Evolutionary conservation across 192 early-diverging fungal species (phyloP).

Genomic region (Mycoemilia scoparia): DNA sequence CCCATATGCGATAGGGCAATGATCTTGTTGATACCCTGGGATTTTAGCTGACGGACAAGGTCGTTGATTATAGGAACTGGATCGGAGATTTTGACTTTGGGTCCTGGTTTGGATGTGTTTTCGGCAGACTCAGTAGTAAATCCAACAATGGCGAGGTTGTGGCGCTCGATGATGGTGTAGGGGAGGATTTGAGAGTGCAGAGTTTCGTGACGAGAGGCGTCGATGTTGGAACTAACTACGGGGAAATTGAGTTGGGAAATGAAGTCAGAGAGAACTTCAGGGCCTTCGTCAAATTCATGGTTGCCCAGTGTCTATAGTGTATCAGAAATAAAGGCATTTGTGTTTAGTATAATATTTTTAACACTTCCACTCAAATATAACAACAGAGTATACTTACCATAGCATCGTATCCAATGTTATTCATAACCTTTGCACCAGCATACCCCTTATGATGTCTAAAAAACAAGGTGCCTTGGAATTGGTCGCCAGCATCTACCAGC

Average conservation of each 20-base stretch:
- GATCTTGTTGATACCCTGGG: slow-evolving; percentile 45
- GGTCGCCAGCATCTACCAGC: slow-evolving; percentile 61
- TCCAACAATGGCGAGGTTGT: slow-evolving; percentile 52
- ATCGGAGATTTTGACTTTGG: slow-evolving; percentile 32
- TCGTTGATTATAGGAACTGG: slow-evolving; percentile 38
- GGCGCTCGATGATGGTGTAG: slow-evolving; percentile 47
- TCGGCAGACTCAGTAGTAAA: slow-evolving; percentile 40
- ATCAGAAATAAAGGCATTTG: no score
- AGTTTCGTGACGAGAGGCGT: slow-evolving; percentile 23
- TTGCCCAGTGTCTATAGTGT: slow-evolving; percentile 40
- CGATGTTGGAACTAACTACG: slow-evolving; percentile 50
- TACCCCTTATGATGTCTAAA: slow-evolving; percentile 46
- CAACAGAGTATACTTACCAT: no score
- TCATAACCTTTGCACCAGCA: slow-evolving; percentile 37
- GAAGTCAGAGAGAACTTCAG: slow-evolving; percentile 32
- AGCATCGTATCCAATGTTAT: slow-evolving; percentile 42
- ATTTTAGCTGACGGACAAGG: slow-evolving; percentile 35
- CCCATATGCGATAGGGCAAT: slow-evolving; percentile 59
- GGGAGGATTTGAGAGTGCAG: slow-evolving; percentile 40
- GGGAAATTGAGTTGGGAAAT: slow-evolving; percentile 40
- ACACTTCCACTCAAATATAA: no score
- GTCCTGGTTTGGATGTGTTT: slow-evolving; percentile 33
- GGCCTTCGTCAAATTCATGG: slow-evolving; percentile 62
- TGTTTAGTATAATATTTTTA: no score
- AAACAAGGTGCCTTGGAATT: slow-evolving; percentile 44